phyloP scores from a whole-genome alignment of 768 basidiomycete genomes.

The Xanthoconium purpureum region DNA sequence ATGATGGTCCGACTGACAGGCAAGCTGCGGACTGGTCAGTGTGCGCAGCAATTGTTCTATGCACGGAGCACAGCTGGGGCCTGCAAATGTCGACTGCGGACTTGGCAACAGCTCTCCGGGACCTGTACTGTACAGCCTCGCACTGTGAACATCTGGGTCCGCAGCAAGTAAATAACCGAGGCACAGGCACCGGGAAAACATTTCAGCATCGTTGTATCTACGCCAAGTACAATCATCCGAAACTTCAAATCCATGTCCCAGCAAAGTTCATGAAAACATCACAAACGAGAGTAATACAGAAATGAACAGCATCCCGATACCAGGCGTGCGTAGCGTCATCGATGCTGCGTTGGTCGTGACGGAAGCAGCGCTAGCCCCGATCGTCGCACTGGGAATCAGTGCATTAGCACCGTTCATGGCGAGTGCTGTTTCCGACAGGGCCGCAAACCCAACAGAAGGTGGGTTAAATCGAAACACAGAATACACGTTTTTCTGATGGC shows the following conservation, averaged over 20 bases:
- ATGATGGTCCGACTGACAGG: too few relatives aligned
- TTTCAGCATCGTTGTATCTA: too few relatives aligned
- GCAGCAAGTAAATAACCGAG: too few relatives aligned
- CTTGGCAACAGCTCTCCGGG: too few relatives aligned
- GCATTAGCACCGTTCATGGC: slow-evolving; percentile 25
- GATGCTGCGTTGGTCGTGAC: slow-evolving; percentile 15
- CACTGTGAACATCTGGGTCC: too few relatives aligned
- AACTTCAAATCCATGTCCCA: neutral
- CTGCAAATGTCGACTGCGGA: too few relatives aligned
- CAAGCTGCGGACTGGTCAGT: slow-evolving; percentile 2
- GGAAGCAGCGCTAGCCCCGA: slow-evolving; percentile 19
- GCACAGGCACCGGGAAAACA: too few relatives aligned
- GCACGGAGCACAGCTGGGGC: neutral
- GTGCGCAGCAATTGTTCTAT: slow-evolving; percentile 2
- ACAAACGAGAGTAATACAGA: slow-evolving; percentile 10
- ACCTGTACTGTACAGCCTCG: too few relatives aligned
- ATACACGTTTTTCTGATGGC: slow-evolving; percentile 51
- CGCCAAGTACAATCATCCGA: neutral
- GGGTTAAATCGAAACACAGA: slow-evolving; percentile 49
- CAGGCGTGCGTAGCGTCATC: neutral
- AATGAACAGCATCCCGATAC: neutral
- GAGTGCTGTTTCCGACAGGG: slow-evolving; percentile 33
- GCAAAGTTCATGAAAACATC: neutral
- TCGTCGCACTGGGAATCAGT: slow-evolving; percentile 19
- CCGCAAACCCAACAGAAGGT: slow-evolving; percentile 50